Conservation (phyloP, 1,139 yeast genomes). For the Lizanozyma gosingica region DNA sequence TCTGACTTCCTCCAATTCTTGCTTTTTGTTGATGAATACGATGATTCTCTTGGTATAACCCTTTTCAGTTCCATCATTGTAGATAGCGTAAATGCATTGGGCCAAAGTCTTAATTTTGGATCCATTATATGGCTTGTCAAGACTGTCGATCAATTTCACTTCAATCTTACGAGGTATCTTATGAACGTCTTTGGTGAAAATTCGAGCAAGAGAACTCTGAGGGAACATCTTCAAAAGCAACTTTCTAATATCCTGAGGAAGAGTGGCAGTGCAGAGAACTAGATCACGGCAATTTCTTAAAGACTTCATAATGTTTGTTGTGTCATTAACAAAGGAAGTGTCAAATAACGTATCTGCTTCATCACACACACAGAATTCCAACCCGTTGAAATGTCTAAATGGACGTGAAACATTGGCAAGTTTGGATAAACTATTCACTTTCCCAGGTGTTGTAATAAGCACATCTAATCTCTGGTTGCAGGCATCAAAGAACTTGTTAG, state of each 20-base stretch:
- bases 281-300: constrained; percentile 53
- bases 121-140: constrained; percentile 69
- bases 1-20: constrained; percentile 34
- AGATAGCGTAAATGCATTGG: constrained; percentile 80
- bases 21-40: constrained; percentile 75
- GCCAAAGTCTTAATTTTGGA: constrained; percentile 78
- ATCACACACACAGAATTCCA: constrained; percentile 67
- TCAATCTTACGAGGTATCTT: constrained; percentile 69
- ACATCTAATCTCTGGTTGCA: constrained; percentile 58
- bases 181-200: constrained; percentile 78
- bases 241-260: constrained; percentile 68
- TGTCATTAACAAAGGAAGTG: constrained; percentile 65
- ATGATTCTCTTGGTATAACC: constrained; percentile 75
- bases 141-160: constrained; percentile 67
- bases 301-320: constrained; percentile 45
- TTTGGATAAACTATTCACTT: constrained; percentile 39
- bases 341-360: constrained; percentile 95
- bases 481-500: constrained; percentile 39
- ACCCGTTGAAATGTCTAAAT: constrained; percentile 34
- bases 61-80: constrained; percentile 72
- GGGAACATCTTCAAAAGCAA: constrained; percentile 59
- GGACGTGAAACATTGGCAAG: constrained; percentile 39
- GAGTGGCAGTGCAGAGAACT: constrained; percentile 82
- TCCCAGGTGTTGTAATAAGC: constrained; percentile 77
- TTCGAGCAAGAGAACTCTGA: constrained; percentile 41